Conservation (phyloP, 2,329 filamentous ascomycete genomes). For the Ceratocystis huliohia region DNA sequence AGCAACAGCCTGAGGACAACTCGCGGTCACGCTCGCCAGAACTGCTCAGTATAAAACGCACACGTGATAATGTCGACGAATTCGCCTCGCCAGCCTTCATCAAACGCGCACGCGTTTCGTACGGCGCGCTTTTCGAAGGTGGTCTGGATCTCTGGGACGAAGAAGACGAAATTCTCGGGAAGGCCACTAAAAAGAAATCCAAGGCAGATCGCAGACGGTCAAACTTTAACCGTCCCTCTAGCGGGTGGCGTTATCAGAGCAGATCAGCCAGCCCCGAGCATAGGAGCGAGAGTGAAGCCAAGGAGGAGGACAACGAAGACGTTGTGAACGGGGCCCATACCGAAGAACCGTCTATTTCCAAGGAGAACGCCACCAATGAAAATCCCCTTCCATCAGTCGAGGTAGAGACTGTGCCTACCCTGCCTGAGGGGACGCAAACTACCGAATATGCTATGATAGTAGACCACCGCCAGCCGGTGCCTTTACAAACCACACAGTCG, state of each 20-base stretch:
- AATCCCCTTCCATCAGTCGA: not conserved
- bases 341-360: not conserved
- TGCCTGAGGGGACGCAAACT: not conserved
- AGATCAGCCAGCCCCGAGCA: constrained; percentile 57
- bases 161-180: constrained; percentile 29
- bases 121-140: constrained; percentile 52
- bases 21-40: constrained; percentile 5
- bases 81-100: constrained; percentile 72
- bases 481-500: not conserved
- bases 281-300: constrained; percentile 22
- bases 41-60: constrained; percentile 18
- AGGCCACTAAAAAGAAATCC: constrained; percentile 43
- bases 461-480: not conserved
- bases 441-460: not conserved
- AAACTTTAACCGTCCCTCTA: constrained; percentile 43
- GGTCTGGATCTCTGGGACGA: constrained; percentile 59
- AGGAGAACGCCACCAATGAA: not conserved
- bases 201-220: constrained; percentile 31
- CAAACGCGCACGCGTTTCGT: constrained; percentile 57
- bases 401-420: not conserved
- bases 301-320: constrained; percentile 5
- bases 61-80: constrained; percentile 34
- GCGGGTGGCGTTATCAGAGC: constrained; percentile 61
- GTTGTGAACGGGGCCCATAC: not conserved
- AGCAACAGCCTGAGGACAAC: not conserved